Evolutionary conservation across 441 rosid species (phyloP).

Genomic region (Adansonia madagascariensis): DNA sequence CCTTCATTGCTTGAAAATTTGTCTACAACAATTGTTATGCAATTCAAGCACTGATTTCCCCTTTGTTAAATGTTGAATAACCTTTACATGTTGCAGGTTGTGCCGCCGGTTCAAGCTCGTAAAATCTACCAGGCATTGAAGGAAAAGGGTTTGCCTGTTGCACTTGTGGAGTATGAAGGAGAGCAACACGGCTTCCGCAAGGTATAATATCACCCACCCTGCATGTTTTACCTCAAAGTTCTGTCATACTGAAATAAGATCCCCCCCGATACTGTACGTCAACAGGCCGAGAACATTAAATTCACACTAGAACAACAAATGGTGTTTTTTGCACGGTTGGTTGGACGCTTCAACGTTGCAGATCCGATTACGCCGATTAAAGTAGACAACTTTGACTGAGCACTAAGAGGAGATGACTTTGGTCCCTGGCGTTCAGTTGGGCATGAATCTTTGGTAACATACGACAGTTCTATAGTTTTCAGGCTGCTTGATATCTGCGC

Average conservation of each 20-base stretch:
- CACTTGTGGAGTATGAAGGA: conserved; percentile 89
- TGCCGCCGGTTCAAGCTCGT: conserved; percentile 82
- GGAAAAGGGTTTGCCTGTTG: conserved; percentile 86
- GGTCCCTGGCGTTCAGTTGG: conserved; percentile 4
- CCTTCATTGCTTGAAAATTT: background rate
- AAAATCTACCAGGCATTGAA: conserved; percentile 73
- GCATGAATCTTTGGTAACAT: background rate
- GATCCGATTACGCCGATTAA: conserved; percentile 68
- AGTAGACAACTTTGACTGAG: conserved; percentile 69
- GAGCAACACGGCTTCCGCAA: conserved; percentile 93
- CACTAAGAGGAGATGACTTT: conserved; percentile 3
- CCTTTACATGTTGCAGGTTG: conserved; percentile 55
- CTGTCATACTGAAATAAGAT: no score
- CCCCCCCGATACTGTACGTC: background rate
- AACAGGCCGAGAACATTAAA: conserved; percentile 86
- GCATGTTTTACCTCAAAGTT: conserved; percentile 13
- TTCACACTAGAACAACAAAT: conserved; percentile 87
- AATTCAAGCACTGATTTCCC: conserved; percentile 3
- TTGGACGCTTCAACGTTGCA: conserved; percentile 70
- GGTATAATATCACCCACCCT: conserved; percentile 43
- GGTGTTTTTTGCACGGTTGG: conserved; percentile 75
- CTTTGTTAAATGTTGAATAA: background rate
- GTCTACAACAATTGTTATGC: background rate
- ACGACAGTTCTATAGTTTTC: no score
- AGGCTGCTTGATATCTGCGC: no score